A percentile compares a stretch with the other conserved stretches of the same genome.
These are phyloP conservation scores for Taphrina sp. DNA, from an alignment of 1,139 yeast genomes.

Conservation along the genomic window DNA sequence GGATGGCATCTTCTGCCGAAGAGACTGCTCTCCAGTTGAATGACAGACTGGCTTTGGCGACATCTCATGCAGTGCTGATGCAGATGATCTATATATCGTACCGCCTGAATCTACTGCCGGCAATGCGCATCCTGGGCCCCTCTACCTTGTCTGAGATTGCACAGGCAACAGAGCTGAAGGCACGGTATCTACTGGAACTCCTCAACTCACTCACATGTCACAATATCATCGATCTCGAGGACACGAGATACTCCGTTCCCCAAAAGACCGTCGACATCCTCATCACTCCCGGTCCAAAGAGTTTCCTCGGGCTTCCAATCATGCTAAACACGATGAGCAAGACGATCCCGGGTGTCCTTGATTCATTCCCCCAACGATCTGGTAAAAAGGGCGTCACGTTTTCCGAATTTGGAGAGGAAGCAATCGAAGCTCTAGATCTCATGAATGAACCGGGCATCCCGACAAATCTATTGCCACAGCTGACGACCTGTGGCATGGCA, in stretches of 20 bases:
- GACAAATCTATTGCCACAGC: neutral
- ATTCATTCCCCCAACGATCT: no score
- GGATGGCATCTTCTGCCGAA: no score
- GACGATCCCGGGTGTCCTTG: no score
- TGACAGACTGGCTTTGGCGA: no score
- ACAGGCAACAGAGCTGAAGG: neutral
- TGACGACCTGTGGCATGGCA: neutral
- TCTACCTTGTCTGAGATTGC: slow-evolving; percentile 1
- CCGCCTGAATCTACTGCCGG: no score
- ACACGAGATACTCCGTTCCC: neutral
- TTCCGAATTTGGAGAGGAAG: neutral
- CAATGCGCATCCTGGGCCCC: no score
- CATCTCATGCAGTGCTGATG: no score
- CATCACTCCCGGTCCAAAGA: no score
- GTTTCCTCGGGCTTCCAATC: no score
- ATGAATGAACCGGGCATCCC: neutral
- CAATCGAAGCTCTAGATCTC: neutral
- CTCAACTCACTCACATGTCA: neutral
- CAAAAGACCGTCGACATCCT: neutral
- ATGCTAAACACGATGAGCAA: no score
- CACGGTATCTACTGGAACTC: neutral
- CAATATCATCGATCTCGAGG: neutral
- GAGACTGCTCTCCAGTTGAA: no score
- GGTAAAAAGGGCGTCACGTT: neutral
- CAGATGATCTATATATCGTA: no score